Evolutionary conservation across 2,329 filamentous ascomycete species (phyloP), one percentile per base, ranked within the genome.

Genomic region (Botrytis aclada): DNA sequence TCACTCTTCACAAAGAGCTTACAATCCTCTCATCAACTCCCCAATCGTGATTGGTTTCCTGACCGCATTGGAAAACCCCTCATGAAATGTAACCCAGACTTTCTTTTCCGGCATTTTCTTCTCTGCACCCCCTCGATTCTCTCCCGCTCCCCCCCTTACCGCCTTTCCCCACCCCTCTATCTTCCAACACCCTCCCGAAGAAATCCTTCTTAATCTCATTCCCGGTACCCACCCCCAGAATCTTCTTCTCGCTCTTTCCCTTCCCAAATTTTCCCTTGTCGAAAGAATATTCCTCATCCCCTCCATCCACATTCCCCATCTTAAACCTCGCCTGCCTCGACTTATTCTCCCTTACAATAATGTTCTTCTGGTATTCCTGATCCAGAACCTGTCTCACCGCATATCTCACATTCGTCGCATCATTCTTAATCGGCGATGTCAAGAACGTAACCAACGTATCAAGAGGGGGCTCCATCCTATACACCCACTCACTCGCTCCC

Each of bases 301-400:
- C 56, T 77, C 78, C 80, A 56, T 79, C 79, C 0, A 76, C 82
- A 77, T 80, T 83, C 77, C 85, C 88, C n/a, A 85, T 88, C 60
- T 82, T 84, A 80, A 90, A 91, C 4, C 91, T 86, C 14, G 90
- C 88, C 78, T 92, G 88, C 2, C 92, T 85, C 0, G 89, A 87
- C 6, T 88, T 86, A 74, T 88, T 88, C 67, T 93, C 91, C 22
- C 91, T 90, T 47, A 89, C 84, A 43, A 88, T 84, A 20, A 91
- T 87, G 65, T 93, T 91, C 79, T 92, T 93, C 74, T 89, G 89
- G 78, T 95, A 92, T 81, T 98, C 95, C 81, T 96, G 93, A 79
- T 97, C 94, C 1, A 99, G 87, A 14, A 98, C 95, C 81, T 98
- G 95, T 34, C 96, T 90, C 9, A 99, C 92, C 1, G 95, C 95